These are phyloP conservation scores for Ascochyta koolunga DNA, from an alignment of 2,329 filamentous ascomycete species.

Conservation along the genomic window DNA sequence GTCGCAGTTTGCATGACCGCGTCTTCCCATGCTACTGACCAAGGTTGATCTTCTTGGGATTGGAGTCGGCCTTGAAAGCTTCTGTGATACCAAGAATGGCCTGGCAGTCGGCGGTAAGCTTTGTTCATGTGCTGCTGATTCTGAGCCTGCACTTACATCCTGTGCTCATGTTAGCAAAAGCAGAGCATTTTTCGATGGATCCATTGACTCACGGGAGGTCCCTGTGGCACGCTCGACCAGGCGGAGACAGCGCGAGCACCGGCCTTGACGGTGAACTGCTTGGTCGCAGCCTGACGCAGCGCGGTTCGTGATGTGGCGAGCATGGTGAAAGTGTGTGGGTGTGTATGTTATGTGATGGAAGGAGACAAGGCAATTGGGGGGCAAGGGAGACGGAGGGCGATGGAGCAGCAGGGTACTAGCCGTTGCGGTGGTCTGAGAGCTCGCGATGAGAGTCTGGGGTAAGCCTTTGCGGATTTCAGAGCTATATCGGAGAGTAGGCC, in stretches of 20 bases:
- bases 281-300: constrained; percentile 46
- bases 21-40: constrained; percentile 58
- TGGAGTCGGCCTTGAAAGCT: constrained; percentile 96
- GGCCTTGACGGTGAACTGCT: constrained; percentile 41
- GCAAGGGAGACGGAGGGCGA: constrained; percentile 12
- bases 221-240: constrained; percentile 91
- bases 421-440: constrained; percentile 30
- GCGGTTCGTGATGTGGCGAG: constrained; percentile 47
- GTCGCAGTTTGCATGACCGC: constrained; percentile 3
- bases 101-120: constrained; percentile 52
- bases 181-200: constrained; percentile 7
- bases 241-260: constrained; percentile 72
- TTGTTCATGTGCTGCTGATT: constrained; percentile 1
- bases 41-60: constrained; percentile 96
- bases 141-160: constrained; percentile 41
- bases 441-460: constrained; percentile 22
- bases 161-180: constrained; percentile 31
- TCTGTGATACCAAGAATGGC: constrained; percentile 92
- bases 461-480: constrained; percentile 34
- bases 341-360: constrained; percentile 10
- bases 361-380: constrained; percentile 12
- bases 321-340: constrained; percentile 33
- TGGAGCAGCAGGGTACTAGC: constrained; percentile 10
- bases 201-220: constrained; percentile 78
- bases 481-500: constrained; percentile 18